Evolutionary conservation across 1,139 yeast genomes (phyloP), one percentile per base, ranked within the genome.

Genomic region (Kodamaea ohmeri): DNA sequence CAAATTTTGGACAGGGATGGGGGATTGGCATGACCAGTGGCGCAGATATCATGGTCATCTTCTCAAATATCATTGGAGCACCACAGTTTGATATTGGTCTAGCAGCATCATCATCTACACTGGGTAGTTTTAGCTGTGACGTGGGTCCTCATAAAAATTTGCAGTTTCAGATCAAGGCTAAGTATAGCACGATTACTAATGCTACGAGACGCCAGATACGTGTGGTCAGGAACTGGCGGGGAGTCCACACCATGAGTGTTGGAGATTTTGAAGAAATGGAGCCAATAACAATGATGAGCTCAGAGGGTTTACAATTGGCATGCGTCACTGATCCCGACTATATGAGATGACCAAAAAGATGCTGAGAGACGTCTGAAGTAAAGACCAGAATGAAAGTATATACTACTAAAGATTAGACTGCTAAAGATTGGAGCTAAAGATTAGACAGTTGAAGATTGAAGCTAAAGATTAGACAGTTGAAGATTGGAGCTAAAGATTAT

Each of bases 1-100:
- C 60, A 3, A 41, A 55, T 2, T 57, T 52, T 34, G 40, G 46
- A 11, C 61, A 56, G 38, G 51, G 56, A 0, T 61, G 63, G 63
- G 39, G 55, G 1, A 32, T 60, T 4, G 44, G 41, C 18, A 24
- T 43, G 1, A 49, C 44, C 6, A 37, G 48, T 2, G 55, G 61
- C 0, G 37, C 44, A 2, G 48, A 46, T 14, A 43, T 45, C 11
- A 38, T 42, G 20, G 34, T 56, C 3, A 39, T 44, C 22, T 50
- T 56, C 31, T 40, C 53, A 6, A 43, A 6, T 42, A 48, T 22
- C 47, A 48, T 9, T 17, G 53, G 22, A 37, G 44, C 14, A 6
- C 59, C 61, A 3, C 34, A 40, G 14, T 36, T 45, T 6, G 41
- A 47, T 3, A 8, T 39, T 3, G 55, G 46, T 34, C 25, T 49